Percentiles rank a stretch among this genome's conserved stretches.
phyloP scores from a whole-genome alignment of 2,329 filamentous ascomycete species.

The Hysterium pulicare region DNA sequence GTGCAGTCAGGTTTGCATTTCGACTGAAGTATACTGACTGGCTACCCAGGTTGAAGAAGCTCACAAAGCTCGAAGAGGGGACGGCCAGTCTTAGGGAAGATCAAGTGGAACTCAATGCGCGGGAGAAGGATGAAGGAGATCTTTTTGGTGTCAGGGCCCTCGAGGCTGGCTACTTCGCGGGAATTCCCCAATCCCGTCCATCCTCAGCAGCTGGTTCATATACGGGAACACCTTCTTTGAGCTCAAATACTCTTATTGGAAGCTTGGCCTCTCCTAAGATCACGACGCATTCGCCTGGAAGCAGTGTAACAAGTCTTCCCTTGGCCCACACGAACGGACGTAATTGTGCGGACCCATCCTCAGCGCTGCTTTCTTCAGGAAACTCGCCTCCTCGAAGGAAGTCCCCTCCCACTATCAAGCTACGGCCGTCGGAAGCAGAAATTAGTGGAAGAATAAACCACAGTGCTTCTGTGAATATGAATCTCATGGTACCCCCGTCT shows the following conservation, averaged over 20 bases:
- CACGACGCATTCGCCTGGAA: constrained; percentile 27
- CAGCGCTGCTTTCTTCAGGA: constrained; percentile 12
- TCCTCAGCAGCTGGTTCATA: constrained; percentile 33
- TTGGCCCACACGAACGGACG: constrained; percentile 15
- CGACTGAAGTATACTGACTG: neutral
- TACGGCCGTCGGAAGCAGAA: constrained; percentile 36
- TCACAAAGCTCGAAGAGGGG: constrained; percentile 21
- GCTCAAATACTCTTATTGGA: constrained; percentile 31
- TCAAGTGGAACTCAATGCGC: constrained; percentile 31
- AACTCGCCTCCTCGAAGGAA: constrained; percentile 18
- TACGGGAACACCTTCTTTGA: constrained; percentile 22
- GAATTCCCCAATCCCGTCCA: constrained; percentile 38
- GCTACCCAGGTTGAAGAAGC: constrained; percentile 26
- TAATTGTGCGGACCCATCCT: constrained; percentile 14
- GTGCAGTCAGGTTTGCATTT: constrained; percentile 10
- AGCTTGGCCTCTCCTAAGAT: constrained; percentile 29
- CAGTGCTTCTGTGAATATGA: constrained; percentile 34
- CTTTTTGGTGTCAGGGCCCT: constrained; percentile 40
- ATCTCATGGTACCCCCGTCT: constrained; percentile 29
- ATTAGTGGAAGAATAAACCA: constrained; percentile 34
- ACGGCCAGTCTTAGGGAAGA: constrained; percentile 29
- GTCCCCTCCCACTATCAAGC: constrained; percentile 16
- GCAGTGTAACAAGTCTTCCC: constrained; percentile 33
- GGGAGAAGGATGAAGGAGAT: constrained; percentile 38
- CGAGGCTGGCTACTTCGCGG: constrained; percentile 41